Conservation (phyloP, 2,329 filamentous ascomycete genomes). For the Calcarisporium arbuscula region DNA sequence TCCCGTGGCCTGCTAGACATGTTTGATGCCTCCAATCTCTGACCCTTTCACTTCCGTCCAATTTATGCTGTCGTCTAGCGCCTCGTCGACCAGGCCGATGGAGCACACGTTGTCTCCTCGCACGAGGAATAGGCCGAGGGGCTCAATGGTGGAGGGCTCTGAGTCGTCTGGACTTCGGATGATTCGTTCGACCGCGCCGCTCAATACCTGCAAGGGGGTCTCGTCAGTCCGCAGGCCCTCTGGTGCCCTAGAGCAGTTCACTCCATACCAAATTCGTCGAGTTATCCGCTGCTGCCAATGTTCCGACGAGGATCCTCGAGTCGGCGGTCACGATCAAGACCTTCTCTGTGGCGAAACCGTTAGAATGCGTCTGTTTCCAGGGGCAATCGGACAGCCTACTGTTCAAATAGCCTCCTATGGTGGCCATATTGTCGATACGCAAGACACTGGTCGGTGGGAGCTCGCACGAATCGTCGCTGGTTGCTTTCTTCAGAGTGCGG, state of each 20-base stretch:
- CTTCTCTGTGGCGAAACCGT: slow-evolving; percentile 58
- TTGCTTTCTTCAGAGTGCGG: no score
- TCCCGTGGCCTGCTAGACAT: slow-evolving; percentile 40
- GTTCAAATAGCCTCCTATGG: slow-evolving; percentile 38
- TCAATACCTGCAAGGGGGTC: slow-evolving; percentile 55
- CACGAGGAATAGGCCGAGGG: slow-evolving; percentile 84
- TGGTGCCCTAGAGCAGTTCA: no score
- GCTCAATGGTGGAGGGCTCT: slow-evolving; percentile 72
- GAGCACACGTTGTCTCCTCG: slow-evolving; percentile 91
- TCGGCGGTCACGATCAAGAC: slow-evolving; percentile 89
- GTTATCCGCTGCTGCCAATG: slow-evolving; percentile 79
- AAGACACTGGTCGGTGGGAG: no score
- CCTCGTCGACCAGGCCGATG: slow-evolving; percentile 83
- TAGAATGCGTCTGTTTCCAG: slow-evolving; percentile 1
- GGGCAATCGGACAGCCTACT: slow-evolving; percentile 23
- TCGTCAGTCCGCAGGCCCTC: slow-evolving; percentile 16
- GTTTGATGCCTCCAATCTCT: slow-evolving; percentile 79
- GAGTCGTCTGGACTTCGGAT: slow-evolving; percentile 80
- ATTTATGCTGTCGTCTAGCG: slow-evolving; percentile 82
- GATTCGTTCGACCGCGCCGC: slow-evolving; percentile 78
- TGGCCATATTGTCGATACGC: slow-evolving; percentile 30
- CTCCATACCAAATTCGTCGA: slow-evolving; percentile 84
- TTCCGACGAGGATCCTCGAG: slow-evolving; percentile 79
- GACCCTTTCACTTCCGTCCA: slow-evolving; percentile 86
- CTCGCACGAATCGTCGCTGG: no score